Base-by-base conservation (phyloP, 768 basidiomycete species). In the Coprinopsis sp. region DNA sequence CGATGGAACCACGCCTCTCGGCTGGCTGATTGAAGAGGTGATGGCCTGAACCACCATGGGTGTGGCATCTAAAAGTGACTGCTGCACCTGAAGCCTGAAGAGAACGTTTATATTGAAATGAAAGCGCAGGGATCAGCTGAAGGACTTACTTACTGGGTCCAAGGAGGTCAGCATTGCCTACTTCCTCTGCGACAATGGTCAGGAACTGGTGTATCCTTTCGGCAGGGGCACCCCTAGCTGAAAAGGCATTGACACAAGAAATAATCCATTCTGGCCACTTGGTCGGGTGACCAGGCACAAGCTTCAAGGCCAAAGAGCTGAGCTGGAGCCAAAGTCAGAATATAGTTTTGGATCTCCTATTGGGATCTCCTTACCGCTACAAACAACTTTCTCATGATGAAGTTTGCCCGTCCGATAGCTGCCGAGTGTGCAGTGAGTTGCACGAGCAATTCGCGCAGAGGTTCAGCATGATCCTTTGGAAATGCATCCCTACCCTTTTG, bases 311-410 rank as follows among this genome's bases (percentile, higher is more conserved):
- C 46, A 90, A 64, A 13, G 84, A 78, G 3, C 79, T 78, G 49
- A 84, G 69, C 82, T 84, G 56, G n/a, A 42, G 28, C 36, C 11
- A 33, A 23, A 33, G 37, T 49, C 30, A 49, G 36, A 22, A 39
- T 13, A n/a, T 16, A 24, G 47, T 31, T 51, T 46, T 41, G 31
- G 8, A 31, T 31, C 30, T n/a, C 30, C n/a, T 8, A 21, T 10
- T 8, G 7, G 11, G 37, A 8, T 19, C 25, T 8, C 11, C 8
- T 19, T 68, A 94, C 90, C 40, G 89, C 82, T 19, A 92, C 89
- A 61, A 87, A 96, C 14, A 94, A 68, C 59, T 94, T 96, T 45
- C 91, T 80, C 25, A 91, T 73, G 49, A 90, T 87, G 52, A 91
- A 73, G 53, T 81, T 85, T 58, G 70, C 77, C 45, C 72, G 76